Base-by-base conservation (phyloP, 2,329 filamentous ascomycete species). In the Daldinia eschscholtzii region DNA sequence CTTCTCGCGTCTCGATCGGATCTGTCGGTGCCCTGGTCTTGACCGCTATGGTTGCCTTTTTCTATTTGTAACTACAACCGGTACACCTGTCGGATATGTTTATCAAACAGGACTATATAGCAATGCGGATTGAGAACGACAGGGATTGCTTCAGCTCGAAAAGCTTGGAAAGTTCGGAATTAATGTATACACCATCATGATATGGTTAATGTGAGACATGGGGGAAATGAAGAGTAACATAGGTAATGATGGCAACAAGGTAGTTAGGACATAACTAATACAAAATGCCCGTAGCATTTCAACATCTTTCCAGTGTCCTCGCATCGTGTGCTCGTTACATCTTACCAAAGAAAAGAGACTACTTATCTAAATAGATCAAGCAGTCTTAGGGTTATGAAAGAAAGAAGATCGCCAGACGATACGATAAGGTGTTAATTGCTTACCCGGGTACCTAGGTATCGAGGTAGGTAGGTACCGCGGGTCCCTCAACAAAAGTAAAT, bases 1-100 rank as follows among this genome's bases (percentile, higher is more conserved):
- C 78, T 1, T 76, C 73, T 37, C 74, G 75, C 30, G 68, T 79
- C 44, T 70, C 74, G 7, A 74, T 74, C 4, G 77, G 77, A 30
- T 81, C 80, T 0, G 65, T 79, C 39, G 74, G 75, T 9, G 80
- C 79, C 15, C 72, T 83, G 13, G 72, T 77, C 44, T 46, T 81
- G 23, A 79, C 77, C 20, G 53, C 81, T 50, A 61, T 80, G 28
- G 78, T 77, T 13, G 79, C 78, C 7, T 73, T 80, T 42, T 72
- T 79, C 56, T 76, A 77, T 68, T 70, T 83, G 74, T 83, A 79
- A 79, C 69, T 61, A 69, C 57, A 42, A 46, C 26, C 52, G 52
- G 44, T 13, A 57, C 26, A 4, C 30, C 12, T 26, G 6, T 33
- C 18, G 28, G 30, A 28, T 15, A n/a, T 6, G 50, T 39, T 57